Evolutionary conservation across 1,284 basidiomycete species (phyloP), one percentile per base, ranked within the genome.

Genomic region (Afroboletus lepidellus): DNA sequence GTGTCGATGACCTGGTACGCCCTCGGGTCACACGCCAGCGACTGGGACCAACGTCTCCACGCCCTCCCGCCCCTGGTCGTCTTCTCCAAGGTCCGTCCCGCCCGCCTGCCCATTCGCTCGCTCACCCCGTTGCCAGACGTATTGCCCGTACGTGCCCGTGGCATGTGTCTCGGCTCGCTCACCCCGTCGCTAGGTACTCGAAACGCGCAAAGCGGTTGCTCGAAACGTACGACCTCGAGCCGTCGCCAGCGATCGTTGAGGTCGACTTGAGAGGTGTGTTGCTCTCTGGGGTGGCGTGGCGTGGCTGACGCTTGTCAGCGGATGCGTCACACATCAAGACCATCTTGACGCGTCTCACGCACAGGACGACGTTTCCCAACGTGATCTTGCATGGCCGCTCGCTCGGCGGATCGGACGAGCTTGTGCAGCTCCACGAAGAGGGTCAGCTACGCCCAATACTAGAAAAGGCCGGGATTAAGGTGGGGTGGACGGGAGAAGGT

Each of bases 21-120:
- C 0, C 49, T 56, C 41, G 63, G 63, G 3, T 55, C 66, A 3
- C 49, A 54, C 24, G 18, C 54, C 46, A 15, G 24, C n/a, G 8
- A 78, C 41, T 88, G 86, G 85, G 58, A 60, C 18, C 68, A 72
- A 47, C 73, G 80, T 46, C 65, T 76, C 21, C 69, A 80, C 37
- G 76, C 79, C 54, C 90, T n/a, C n/a, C n/a, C n/a, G n/a, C n/a
- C 90, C 8, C 68, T 92, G 3, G 75, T 92, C 43, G 81, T 92
- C 15, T 92, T 92, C 62, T 90, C 89, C 75, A 92, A 92, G 77
- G 87, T 84, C 44, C 20, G 72, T 62, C 37, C 2, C 38, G 4
- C 20, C 18, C 16, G 11, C 7, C 20, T 13, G 9, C 36, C 18
- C 20, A 11, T 20, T 23, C 11, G 36, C 20, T n/a, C 36, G 36